These are phyloP conservation scores for Globisporangium spinosum DNA, from an alignment of 352 stramenopile species.

Conservation along the genomic window DNA sequence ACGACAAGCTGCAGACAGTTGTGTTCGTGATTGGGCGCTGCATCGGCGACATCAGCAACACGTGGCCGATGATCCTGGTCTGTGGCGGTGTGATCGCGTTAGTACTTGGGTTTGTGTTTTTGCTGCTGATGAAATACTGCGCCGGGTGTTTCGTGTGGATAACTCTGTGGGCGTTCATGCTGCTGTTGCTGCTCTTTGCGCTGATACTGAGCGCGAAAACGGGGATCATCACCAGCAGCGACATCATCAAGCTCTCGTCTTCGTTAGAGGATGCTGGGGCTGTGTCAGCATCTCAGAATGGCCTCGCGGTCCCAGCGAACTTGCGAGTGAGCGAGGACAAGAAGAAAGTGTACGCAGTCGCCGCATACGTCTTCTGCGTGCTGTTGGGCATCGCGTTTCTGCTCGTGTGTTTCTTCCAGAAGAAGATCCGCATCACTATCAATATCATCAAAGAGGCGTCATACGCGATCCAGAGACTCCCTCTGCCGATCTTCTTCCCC, in stretches of 20 bases:
- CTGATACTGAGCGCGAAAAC: slow-evolving; percentile 74
- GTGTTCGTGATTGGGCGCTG: slow-evolving; percentile 47
- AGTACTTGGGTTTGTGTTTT: slow-evolving; percentile 57
- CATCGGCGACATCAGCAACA: slow-evolving; percentile 68
- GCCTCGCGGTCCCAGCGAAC: slow-evolving; percentile 47
- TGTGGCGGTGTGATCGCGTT: slow-evolving; percentile 47
- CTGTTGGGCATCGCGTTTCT: slow-evolving; percentile 59
- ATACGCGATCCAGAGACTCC: slow-evolving; percentile 50
- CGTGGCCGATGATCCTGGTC: slow-evolving; percentile 47
- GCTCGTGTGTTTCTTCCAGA: slow-evolving; percentile 83
- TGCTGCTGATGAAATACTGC: slow-evolving; percentile 70
- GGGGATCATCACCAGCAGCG: slow-evolving; percentile 49
- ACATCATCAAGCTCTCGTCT: slow-evolving; percentile 41
- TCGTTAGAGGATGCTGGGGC: slow-evolving; percentile 36
- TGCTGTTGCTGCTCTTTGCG: slow-evolving; percentile 64
- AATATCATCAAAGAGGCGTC: slow-evolving; percentile 81
- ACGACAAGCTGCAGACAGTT: slow-evolving; percentile 55
- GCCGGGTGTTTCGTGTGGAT: slow-evolving; percentile 75
- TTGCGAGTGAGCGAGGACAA: slow-evolving; percentile 53
- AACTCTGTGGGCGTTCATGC: slow-evolving; percentile 59
- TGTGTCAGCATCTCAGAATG: slow-evolving; percentile 34
- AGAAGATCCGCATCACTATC: slow-evolving; percentile 72
- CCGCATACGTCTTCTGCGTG: slow-evolving; percentile 61
- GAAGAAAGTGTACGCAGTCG: slow-evolving; percentile 52
- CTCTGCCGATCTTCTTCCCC: slow-evolving; percentile 65